These are phyloP conservation scores for Solidago caesia DNA, from an alignment of 129 eudicot species.

Conservation along the genomic window DNA sequence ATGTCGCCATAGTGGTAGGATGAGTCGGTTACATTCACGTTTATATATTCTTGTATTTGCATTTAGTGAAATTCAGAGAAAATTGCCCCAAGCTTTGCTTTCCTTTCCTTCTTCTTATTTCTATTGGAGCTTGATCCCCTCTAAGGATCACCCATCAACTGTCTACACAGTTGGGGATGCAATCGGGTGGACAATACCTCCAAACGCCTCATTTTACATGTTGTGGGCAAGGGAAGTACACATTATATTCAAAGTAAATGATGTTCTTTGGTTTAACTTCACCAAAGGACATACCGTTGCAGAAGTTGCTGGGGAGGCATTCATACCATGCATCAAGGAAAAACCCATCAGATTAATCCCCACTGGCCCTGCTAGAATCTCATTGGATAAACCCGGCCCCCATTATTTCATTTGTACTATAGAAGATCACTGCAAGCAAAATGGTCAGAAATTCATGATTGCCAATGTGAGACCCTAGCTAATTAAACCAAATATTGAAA, in stretches of 20 bases:
- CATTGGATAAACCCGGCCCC: slow-evolving; percentile 9
- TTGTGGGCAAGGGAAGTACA: not conserved
- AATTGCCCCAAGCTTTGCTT: not conserved
- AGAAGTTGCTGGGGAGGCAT: not conserved
- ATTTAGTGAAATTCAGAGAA: not conserved
- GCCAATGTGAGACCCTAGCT: not conserved
- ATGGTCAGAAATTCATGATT: not conserved
- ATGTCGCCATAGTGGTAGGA: too few species aligned
- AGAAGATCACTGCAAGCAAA: not conserved
- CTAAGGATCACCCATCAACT: too few species aligned
- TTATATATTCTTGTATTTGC: not conserved
- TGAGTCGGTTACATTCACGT: not conserved
- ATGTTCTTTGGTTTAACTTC: slow-evolving; percentile 21
- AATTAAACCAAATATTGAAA: not conserved
- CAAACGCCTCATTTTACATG: not conserved
- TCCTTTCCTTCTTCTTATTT: too few species aligned
- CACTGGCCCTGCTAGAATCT: not conserved
- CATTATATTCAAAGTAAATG: not conserved
- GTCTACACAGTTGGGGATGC: too few species aligned
- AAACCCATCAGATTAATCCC: slow-evolving; percentile 7
- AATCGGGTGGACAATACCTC: slow-evolving; percentile 38
- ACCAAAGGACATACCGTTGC: slow-evolving; percentile 5
- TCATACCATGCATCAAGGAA: not conserved
- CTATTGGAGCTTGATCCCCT: too few species aligned
- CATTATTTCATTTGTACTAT: slow-evolving; percentile 13